Evolutionary conservation across 2,329 filamentous ascomycete species (phyloP), one percentile per base, ranked within the genome.

Genomic region (Aspergillus unguis): DNA sequence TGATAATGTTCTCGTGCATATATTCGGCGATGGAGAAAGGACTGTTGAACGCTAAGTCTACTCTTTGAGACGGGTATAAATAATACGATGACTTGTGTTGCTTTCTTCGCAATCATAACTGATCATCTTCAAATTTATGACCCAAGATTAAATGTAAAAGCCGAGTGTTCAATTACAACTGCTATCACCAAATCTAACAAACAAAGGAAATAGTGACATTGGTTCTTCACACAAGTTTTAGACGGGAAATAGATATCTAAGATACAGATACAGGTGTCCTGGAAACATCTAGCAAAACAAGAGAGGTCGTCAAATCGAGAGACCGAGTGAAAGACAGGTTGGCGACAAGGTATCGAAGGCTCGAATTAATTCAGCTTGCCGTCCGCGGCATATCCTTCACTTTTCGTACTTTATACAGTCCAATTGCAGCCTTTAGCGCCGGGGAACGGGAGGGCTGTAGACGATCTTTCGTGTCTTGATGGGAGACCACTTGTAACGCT

Each of bases 401-500:
- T 58, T 65, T 63, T 63, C 62, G 58, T 58, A 62, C 61, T 58
- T 63, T 59, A 68, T 62, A 65, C 56, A 59, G 60, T 62, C 58
- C 57, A 54, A 52, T 59, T 60, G 59, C 55, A 57, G 53, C 58
- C 29, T 49, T 65, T 62, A 70, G 58, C 68, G 69, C 54, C 67
- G 68, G 58, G 66, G 63, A 52, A 71, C 65, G 29, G 90, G 90
- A 59, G 90, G 89, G 72, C 85, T 88, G 79, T 95, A 96, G 65
- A 85, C 81, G 65, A 97, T 79, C 86, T 97, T 96, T 71, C 94
- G 87, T 66, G 91, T 88, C 87, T 99, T 99, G 75, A 99, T 79
- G 68, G 88, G 86, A 56, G 91, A 83, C 94, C 94, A 99, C 85
- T 97, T 99, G 86, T 99, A 99, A 80, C 92, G 86, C 88, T 99